phyloP scores from a whole-genome alignment of 345 rosid genomes.

The Rhodamnia argentea region DNA sequence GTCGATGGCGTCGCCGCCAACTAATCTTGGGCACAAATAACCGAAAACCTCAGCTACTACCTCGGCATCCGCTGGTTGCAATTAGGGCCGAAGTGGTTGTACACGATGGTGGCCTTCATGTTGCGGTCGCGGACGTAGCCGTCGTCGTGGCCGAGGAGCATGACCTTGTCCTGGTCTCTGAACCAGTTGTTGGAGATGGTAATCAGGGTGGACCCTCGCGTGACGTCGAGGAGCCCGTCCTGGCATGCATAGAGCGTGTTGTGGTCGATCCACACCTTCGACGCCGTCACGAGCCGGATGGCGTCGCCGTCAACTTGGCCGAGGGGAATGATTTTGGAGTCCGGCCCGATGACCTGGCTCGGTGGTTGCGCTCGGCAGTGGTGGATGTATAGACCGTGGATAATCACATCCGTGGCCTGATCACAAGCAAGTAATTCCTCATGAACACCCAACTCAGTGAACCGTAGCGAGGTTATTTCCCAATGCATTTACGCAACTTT shows the following conservation, averaged over 20 bases:
- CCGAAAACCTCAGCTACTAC: neutral
- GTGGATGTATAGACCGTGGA: slow-evolving; percentile 66
- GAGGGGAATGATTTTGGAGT: slow-evolving; percentile 17
- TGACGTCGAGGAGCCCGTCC: slow-evolving; percentile 61
- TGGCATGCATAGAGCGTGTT: slow-evolving; percentile 51
- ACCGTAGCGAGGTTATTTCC: neutral
- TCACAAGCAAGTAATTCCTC: neutral
- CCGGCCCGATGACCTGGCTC: slow-evolving; percentile 51
- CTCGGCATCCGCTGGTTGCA: slow-evolving; percentile 91
- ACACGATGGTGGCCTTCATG: slow-evolving; percentile 59
- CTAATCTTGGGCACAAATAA: neutral
- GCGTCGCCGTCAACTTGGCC: slow-evolving; percentile 65
- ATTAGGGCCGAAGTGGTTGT: slow-evolving; percentile 77
- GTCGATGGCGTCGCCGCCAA: neutral
- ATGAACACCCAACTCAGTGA: neutral
- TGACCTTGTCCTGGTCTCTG: slow-evolving; percentile 71
- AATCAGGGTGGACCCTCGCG: slow-evolving; percentile 43
- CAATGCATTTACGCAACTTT: neutral
- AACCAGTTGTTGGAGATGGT: slow-evolving; percentile 77
- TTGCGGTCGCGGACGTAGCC: slow-evolving; percentile 41
- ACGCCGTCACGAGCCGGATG: slow-evolving; percentile 48
- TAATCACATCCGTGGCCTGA: slow-evolving; percentile 51
- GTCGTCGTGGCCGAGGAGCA: slow-evolving; percentile 79
- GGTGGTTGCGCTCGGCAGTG: slow-evolving; percentile 45
- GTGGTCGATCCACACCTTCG: slow-evolving; percentile 72